Base-by-base conservation (phyloP, 2,329 filamentous ascomycete genomes). In the Colletotrichum paranaense region DNA sequence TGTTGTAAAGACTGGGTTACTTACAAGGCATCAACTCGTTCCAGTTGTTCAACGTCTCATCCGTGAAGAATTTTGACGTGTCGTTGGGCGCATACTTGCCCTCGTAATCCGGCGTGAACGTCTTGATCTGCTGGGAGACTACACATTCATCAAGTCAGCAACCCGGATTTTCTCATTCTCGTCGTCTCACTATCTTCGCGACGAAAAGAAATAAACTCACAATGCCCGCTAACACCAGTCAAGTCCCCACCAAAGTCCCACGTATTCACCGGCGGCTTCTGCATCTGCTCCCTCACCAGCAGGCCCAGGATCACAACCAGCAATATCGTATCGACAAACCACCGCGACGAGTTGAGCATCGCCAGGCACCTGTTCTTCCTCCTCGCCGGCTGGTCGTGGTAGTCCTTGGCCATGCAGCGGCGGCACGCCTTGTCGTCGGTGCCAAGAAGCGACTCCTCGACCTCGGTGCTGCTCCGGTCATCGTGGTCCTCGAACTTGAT, bases 41-140 rank as follows among this genome's bases (percentile, higher is more conserved):
- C 84, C 84, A 86, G 68, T 81, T 83, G 60, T 76, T 76, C 8
- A 79, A 76, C 1, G 78, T 79, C 63, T 78, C 77, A 0, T 80
- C 76, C 0, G 81, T 81, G 65, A 85, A 85, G 77, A 86, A 85
- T 42, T 84, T 81, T 22, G 82, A 81, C 11, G 80, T 80, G 64
- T 85, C 83, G 71, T 83, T 81, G 5, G 84, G 84, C 11, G 82
- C 76, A 67, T 81, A 86, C 57, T 74, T 68, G 56, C 67, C 69
- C 67, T 75, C n/a, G 79, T 80, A 62, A 82, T 83, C 28, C 79
- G 82, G 5, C 11, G 76, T 75, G 73, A 85, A 85, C 0, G 77
- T 79, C 57, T 78, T 82, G 72, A 85, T 81, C 65, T 85, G 81
- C 55, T 85, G 82, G 3, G 82, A 78, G 67, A 85, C 81, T 83